Evolutionary conservation across 352 stramenopile genomes (phyloP), one percentile per base, ranked within the genome.

Genomic region (Globisporangium takayamanum): DNA sequence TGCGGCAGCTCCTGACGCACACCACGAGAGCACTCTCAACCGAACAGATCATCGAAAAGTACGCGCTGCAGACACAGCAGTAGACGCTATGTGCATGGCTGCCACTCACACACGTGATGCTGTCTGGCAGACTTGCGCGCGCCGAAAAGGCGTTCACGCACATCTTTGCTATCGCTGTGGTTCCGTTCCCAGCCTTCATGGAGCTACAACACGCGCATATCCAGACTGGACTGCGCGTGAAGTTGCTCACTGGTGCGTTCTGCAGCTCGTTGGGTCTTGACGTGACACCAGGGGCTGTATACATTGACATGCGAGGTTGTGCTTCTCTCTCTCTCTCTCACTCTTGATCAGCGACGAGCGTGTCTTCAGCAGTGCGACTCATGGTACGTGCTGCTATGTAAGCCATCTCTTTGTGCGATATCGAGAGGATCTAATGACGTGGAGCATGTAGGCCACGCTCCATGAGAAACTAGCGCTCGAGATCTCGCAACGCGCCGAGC

Each of bases 101-200:
- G 5, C 25, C 28, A 36, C 16, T 55, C 10, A 56, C 18, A 36
- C 18, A 14, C 10, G 7, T 12, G 33, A 39, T 3, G 6, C 16
- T 46, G 41, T 6, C 14, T n/a, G 15, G 6, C 42, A 87, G 76
- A 53, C 25, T 88, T 11, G 53, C 74, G 48, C 80, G 74, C n/a
- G 76, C 73, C 8, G 68, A 86, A 20, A 88, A 88, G 18, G 74
- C 68, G 20, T 90, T 90, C 65, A 55, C 47, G n/a, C 63, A 87
- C 18, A 59, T 72, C n/a, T 84, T 78, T 55, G 72, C 57, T 0
- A 76, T 90, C 57, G 59, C 76, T 46, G 56, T 88, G 15, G 60
- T 76, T 10, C 73, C 73, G 10, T 76, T 82, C 22, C 70, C 70
- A 7, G 64, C 69, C 4, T 71, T 78, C 47, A 60, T 68, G 5